phyloP scores from a whole-genome alignment of 1,284 basidiomycete species.

The Ceratobasidium sp. region DNA sequence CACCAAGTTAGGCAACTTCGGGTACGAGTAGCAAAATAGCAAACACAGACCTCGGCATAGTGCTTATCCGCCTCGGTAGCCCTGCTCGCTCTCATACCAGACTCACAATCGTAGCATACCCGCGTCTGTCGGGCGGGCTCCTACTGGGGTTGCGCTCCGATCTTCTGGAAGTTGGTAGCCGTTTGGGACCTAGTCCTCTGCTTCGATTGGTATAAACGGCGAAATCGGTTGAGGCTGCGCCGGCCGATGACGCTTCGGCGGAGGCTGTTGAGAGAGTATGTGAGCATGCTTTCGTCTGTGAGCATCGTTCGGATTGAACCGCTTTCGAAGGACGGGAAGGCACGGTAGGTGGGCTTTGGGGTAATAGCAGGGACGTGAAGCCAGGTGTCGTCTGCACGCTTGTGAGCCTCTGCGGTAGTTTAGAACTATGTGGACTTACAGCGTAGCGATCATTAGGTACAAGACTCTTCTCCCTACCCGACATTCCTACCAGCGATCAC shows the following conservation, averaged over 20 bases:
- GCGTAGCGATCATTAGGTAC: constrained; percentile 80
- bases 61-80: constrained; percentile 68
- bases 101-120: constrained; percentile 40
- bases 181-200: constrained; percentile 82
- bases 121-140: constrained; percentile 40
- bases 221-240: constrained; percentile 84
- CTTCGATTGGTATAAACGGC: constrained; percentile 87
- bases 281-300: constrained; percentile 71
- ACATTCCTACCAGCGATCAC: constrained; percentile 76
- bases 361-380: constrained; percentile 40
- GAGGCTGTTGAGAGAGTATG: constrained; percentile 73
- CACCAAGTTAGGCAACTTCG: background rate
- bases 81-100: constrained; percentile 25
- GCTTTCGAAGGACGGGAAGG: constrained; percentile 55
- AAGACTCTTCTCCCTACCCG: constrained; percentile 73
- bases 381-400: constrained; percentile 62
- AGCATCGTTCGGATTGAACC: constrained; percentile 73
- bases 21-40: background rate
- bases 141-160: constrained; percentile 48
- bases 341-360: constrained; percentile 36
- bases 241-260: constrained; percentile 79
- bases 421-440: constrained; percentile 61
- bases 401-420: constrained; percentile 28
- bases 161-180: constrained; percentile 60
- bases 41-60: constrained; percentile 78